Evolutionary conservation across 331 rosid species (phyloP).

Genomic region (Erythrophleum ivorense): DNA sequence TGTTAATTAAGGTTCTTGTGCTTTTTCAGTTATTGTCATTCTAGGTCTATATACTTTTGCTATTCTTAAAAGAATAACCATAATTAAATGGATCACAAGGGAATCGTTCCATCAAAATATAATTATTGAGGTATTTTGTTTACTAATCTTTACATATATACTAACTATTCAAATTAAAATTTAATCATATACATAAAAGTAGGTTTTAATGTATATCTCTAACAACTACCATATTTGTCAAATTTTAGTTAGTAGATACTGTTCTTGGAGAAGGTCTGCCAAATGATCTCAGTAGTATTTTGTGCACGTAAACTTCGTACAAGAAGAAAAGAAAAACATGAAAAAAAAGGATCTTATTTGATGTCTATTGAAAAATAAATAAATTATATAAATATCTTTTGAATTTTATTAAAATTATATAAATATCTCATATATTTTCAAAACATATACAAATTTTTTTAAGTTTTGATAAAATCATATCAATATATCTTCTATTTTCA

Average conservation of each 20-base stretch:
- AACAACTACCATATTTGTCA: conserved; percentile 4
- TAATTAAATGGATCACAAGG: not conserved
- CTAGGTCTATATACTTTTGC: not conserved
- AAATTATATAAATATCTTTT: no score
- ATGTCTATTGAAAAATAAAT: no score
- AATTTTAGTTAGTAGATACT: not conserved
- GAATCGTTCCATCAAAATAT: not conserved
- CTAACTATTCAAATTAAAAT: not conserved
- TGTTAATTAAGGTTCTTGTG: not conserved
- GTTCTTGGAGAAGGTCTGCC: not conserved
- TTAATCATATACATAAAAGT: not conserved
- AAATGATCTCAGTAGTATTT: not conserved
- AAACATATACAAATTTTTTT: no score
- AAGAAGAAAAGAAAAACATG: not conserved
- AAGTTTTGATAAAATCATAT: no score
- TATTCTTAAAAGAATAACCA: not conserved
- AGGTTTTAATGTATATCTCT: not conserved
- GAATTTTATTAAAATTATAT: no score
- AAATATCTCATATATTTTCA: no score
- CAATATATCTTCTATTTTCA: no score
- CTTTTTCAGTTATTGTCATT: not conserved
- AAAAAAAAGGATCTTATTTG: no score
- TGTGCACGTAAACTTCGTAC: not conserved
- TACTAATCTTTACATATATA: not conserved
- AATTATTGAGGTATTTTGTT: not conserved